phyloP scores from a whole-genome alignment of 2,329 filamentous ascomycete species.

The Ophiognomonia clavigignenti-juglandacearum region DNA sequence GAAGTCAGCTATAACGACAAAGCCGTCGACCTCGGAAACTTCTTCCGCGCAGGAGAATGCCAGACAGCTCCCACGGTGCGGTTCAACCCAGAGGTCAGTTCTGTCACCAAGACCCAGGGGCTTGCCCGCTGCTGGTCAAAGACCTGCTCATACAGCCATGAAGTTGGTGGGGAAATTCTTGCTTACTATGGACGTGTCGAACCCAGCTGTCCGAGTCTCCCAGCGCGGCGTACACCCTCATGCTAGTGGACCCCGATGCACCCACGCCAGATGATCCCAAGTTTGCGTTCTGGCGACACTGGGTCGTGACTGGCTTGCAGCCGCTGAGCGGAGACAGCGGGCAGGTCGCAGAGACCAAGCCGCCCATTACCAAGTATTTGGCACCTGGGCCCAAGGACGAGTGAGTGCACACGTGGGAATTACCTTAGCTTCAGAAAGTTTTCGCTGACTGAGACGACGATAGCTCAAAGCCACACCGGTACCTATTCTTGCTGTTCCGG shows the following conservation, averaged over 20 bases:
- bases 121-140: too few relatives aligned
- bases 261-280: slow-evolving; percentile 51
- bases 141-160: too few relatives aligned
- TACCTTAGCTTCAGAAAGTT: not conserved
- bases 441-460: not conserved
- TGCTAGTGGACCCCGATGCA: slow-evolving; percentile 50
- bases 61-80: too few relatives aligned
- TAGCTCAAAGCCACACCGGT: slow-evolving; percentile 44
- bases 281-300: slow-evolving; percentile 52
- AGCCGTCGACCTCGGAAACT: too few relatives aligned
- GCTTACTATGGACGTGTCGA: too few relatives aligned
- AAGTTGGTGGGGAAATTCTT: too few relatives aligned
- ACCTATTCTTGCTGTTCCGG: slow-evolving; percentile 39
- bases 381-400: slow-evolving; percentile 42
- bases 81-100: too few relatives aligned
- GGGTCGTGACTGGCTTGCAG: slow-evolving; percentile 39
- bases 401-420: slow-evolving; percentile 24
- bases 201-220: too few relatives aligned
- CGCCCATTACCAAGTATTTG: slow-evolving; percentile 36
- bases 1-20: too few relatives aligned
- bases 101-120: too few relatives aligned
- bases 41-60: too few relatives aligned
- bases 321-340: slow-evolving; percentile 23
- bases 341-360: slow-evolving; percentile 26
- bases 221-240: slow-evolving; percentile 45